Conservation (phyloP, 1,284 basidiomycete genomes). For the Neonothopanus nambi region DNA sequence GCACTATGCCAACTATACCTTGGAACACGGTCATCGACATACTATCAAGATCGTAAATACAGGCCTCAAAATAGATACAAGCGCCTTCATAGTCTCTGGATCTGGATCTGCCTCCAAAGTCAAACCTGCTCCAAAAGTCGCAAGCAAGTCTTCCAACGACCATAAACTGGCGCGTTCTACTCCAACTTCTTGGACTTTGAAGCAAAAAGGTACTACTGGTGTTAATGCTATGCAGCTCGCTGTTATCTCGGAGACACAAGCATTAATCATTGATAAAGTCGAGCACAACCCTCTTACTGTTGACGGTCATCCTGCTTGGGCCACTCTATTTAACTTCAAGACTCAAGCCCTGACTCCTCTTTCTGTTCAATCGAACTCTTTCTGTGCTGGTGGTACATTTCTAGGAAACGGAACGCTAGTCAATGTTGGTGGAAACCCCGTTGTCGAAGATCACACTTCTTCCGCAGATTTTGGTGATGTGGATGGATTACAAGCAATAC, state of each 20-base stretch:
- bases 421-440: conserved; percentile 78
- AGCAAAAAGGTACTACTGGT: conserved; percentile 69
- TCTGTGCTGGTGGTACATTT: conserved; percentile 83
- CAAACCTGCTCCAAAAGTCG: background rate
- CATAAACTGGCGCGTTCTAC: conserved; percentile 1
- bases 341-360: conserved; percentile 66
- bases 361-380: conserved; percentile 77
- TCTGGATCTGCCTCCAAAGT: conserved; percentile 1
- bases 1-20: conserved; percentile 59
- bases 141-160: background rate
- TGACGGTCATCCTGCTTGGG: conserved; percentile 79
- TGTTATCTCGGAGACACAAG: conserved; percentile 70
- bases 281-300: conserved; percentile 79
- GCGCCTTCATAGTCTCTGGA: conserved; percentile 60
- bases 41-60: conserved; percentile 57
- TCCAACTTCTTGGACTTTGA: conserved; percentile 44
- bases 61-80: conserved; percentile 46
- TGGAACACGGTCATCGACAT: conserved; percentile 50
- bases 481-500: conserved; percentile 73
- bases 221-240: conserved; percentile 81
- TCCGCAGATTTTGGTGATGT: conserved; percentile 74
- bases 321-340: conserved; percentile 67
- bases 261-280: conserved; percentile 79
- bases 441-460: conserved; percentile 60
- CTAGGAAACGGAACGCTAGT: conserved; percentile 73